Conservation (phyloP, 805 yeast genomes). For the Cyberlindnera maclurae region DNA sequence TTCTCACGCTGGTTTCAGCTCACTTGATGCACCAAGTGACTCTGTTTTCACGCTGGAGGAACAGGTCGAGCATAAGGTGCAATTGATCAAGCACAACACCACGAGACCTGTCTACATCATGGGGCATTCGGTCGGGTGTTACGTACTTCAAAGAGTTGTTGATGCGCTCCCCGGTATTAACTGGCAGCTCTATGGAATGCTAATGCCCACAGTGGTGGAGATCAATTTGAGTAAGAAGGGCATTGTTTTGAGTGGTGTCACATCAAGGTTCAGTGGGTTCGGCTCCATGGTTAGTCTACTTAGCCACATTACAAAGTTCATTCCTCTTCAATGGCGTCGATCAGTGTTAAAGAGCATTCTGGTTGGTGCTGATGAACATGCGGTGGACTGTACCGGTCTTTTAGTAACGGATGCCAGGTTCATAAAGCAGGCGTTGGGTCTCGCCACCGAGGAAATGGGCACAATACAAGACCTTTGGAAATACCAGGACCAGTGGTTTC, state of each 20-base stretch:
- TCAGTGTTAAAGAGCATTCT: conserved; percentile 5
- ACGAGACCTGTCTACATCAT: conserved; percentile 37
- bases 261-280: conserved; percentile 23
- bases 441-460: conserved; percentile 57
- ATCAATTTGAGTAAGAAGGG: conserved; percentile 44
- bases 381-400: conserved; percentile 31
- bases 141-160: conserved; percentile 49
- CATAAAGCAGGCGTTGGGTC: conserved; percentile 44
- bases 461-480: conserved; percentile 41
- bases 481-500: conserved; percentile 43
- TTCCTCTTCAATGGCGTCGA: conserved; percentile 20
- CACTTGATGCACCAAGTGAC: conserved; percentile 12
- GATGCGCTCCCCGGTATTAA: conserved; percentile 16
- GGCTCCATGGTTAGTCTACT: conserved; percentile 26
- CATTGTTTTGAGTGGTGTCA: conserved; percentile 21
- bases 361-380: conserved; percentile 7
- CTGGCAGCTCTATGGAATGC: conserved; percentile 45
- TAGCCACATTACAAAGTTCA: conserved; percentile 16
- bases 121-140: conserved; percentile 72
- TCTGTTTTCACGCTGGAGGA: conserved; percentile 37
- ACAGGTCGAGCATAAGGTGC: conserved; percentile 53
- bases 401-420: conserved; percentile 36
- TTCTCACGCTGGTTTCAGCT: conserved; percentile 56
- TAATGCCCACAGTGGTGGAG: conserved; percentile 66
- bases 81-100: conserved; percentile 35